Conservation (phyloP, 441 rosid genomes). For the Daphne laureola region DNA sequence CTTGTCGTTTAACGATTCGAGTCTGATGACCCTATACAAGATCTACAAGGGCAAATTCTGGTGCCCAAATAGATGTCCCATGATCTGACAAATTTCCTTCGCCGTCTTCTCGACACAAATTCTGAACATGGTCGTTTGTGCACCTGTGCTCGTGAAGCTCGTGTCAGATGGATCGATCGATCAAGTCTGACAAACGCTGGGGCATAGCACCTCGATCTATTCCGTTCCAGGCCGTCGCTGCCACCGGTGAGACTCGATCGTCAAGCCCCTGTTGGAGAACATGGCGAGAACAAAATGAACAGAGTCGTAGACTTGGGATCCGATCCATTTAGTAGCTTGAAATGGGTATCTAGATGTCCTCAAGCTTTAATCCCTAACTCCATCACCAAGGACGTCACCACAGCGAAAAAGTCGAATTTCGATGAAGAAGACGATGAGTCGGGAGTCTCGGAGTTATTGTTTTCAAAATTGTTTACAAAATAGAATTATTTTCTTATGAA, state of each 20-base stretch:
- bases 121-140: constrained; percentile 52
- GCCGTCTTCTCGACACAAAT: no score
- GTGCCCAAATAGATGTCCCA: no score
- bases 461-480: no score
- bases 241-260: constrained; percentile 39
- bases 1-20: no score
- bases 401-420: no score
- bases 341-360: constrained; percentile 39
- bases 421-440: no score
- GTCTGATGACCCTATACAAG: no score
- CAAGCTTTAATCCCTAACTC: constrained; percentile 37
- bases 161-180: constrained; percentile 41
- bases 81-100: no score
- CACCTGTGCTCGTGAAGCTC: constrained; percentile 35
- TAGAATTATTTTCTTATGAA: no score
- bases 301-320: constrained; percentile 34
- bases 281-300: constrained; percentile 38
- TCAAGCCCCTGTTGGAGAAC: constrained; percentile 43
- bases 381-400: constrained; percentile 40
- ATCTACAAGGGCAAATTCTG: no score
- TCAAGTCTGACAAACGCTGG: constrained; percentile 44
- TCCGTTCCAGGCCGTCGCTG: constrained; percentile 42
- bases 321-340: constrained; percentile 38
- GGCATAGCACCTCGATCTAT: no score
- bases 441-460: no score